phyloP scores from a whole-genome alignment of 441 rosid genomes.

The Mallotus repandus region DNA sequence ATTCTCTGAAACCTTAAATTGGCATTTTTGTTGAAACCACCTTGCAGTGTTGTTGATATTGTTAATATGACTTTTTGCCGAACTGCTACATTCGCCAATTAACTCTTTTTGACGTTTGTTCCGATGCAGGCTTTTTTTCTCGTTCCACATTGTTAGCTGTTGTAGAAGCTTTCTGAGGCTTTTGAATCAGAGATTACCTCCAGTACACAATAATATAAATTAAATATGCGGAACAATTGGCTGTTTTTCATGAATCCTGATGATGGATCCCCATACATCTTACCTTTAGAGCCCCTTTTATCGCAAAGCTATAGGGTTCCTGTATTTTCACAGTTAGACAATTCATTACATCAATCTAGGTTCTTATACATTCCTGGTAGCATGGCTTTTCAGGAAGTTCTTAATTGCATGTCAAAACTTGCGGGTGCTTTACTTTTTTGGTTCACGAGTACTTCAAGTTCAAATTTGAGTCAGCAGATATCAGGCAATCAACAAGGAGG shows the following conservation, averaged over 20 bases:
- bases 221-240: constrained; percentile 46
- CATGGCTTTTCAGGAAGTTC: constrained; percentile 53
- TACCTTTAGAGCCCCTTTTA: constrained; percentile 48
- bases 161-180: constrained; percentile 1
- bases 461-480: constrained; percentile 42
- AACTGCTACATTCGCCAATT: too few species aligned
- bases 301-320: constrained; percentile 39
- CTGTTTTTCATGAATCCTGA: constrained; percentile 47
- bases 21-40: too few species aligned
- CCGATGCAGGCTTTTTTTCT: constrained; percentile 13
- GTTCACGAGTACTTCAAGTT: constrained; percentile 49
- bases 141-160: background rate
- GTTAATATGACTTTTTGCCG: too few species aligned
- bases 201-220: background rate
- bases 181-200: background rate
- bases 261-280: constrained; percentile 38
- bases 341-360: constrained; percentile 28
- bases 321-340: constrained; percentile 29
- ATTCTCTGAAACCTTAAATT: too few species aligned
- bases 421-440: constrained; percentile 54
- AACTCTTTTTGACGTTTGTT: background rate
- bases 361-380: constrained; percentile 47
- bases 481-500: constrained; percentile 32
- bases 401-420: constrained; percentile 60
- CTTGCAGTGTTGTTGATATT: too few species aligned